Evolutionary conservation across 2,329 filamentous ascomycete species (phyloP).

Genomic region (Aureobasidium sp.): DNA sequence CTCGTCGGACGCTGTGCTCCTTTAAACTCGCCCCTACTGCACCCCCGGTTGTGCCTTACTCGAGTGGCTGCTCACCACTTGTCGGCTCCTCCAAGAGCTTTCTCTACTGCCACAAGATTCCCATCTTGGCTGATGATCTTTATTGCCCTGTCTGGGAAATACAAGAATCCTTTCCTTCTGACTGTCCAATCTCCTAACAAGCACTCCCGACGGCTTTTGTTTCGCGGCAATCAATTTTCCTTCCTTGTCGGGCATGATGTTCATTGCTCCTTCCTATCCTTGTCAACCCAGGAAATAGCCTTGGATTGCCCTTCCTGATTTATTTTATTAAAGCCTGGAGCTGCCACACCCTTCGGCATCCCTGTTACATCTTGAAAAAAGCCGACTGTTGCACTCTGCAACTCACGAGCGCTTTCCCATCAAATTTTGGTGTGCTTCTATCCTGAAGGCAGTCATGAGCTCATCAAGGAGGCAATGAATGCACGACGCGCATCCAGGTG

Average conservation of each 20-base stretch:
- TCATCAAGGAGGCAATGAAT: neutral
- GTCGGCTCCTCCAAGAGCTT: no score
- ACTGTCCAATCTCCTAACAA: neutral
- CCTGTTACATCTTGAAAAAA: slow-evolving; percentile 1
- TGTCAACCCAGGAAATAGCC: neutral
- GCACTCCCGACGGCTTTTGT: neutral
- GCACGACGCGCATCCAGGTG: neutral
- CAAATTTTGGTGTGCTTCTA: neutral
- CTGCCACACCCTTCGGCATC: neutral
- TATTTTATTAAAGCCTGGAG: neutral
- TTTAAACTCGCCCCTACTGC: neutral
- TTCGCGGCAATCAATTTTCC: slow-evolving; percentile 3
- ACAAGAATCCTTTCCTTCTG: neutral
- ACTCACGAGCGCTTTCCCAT: neutral
- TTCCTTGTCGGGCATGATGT: slow-evolving; percentile 4
- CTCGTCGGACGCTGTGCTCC: neutral
- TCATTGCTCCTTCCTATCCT: slow-evolving; percentile 2
- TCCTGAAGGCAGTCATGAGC: neutral
- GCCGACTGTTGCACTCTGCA: neutral
- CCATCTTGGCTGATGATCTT: neutral
- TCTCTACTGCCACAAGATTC: neutral
- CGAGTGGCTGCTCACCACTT: neutral
- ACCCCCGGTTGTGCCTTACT: neutral
- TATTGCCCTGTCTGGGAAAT: neutral
- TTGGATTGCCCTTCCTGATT: neutral